These are phyloP conservation scores for Gelatoporia subvermispora DNA, from an alignment of 768 basidiomycete species.

Conservation along the genomic window DNA sequence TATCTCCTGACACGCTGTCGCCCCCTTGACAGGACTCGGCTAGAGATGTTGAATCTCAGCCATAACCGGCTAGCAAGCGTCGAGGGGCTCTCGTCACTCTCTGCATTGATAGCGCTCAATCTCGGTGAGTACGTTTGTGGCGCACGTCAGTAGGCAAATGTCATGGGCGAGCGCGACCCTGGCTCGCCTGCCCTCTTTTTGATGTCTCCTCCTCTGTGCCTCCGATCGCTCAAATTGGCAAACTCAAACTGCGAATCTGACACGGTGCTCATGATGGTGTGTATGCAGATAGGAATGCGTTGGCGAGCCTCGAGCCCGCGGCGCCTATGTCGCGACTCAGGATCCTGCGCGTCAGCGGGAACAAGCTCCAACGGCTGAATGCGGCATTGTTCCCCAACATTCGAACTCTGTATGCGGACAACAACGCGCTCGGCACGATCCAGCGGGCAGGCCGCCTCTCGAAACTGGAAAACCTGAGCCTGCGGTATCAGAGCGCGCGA, in stretches of 20 bases:
- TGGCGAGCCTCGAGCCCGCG: slow-evolving; percentile 51
- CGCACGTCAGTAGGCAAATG: slow-evolving; percentile 8
- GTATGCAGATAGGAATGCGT: slow-evolving; percentile 63
- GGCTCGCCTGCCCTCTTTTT: too few species aligned
- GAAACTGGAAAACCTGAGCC: slow-evolving; percentile 84
- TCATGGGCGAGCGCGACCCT: background rate
- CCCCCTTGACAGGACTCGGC: slow-evolving; percentile 31
- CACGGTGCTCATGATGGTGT: background rate
- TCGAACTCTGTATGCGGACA: slow-evolving; percentile 90
- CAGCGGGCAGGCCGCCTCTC: slow-evolving; percentile 50
- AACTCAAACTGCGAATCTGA: background rate
- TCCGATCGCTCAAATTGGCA: background rate
- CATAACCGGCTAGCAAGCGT: slow-evolving; percentile 64
- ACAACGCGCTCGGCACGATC: slow-evolving; percentile 57
- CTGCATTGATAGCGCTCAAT: slow-evolving; percentile 69
- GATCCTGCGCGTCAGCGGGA: slow-evolving; percentile 82
- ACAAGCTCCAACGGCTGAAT: slow-evolving; percentile 66
- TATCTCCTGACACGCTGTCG: slow-evolving; percentile 7
- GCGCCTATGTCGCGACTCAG: slow-evolving; percentile 64
- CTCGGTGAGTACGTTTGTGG: slow-evolving; percentile 57
- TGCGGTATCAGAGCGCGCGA: slow-evolving; percentile 82
- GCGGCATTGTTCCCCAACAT: slow-evolving; percentile 57
- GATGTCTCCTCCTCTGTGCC: too few species aligned
- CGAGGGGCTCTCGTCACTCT: slow-evolving; percentile 53
- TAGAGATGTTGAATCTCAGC: slow-evolving; percentile 83